Evolutionary conservation across 805 yeast genomes (phyloP), one percentile per base, ranked within the genome.

Genomic region (Saccharomycopsis fermentans): DNA sequence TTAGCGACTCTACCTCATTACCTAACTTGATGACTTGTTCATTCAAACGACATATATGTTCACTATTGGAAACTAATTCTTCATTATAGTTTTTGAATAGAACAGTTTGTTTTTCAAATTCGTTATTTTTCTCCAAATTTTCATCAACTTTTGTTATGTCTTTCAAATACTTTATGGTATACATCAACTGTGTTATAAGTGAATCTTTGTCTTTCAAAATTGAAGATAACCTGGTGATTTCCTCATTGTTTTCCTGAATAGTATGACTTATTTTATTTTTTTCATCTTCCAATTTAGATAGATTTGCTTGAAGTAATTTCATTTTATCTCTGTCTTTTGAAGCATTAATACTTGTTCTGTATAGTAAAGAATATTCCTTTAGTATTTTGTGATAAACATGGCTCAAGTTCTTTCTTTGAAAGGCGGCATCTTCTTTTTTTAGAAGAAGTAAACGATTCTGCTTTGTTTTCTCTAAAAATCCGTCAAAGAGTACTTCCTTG

Each of bases 221-320:
- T 14, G n/a, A 11, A 47, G 43, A 40, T 16, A 40, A 26, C 14
- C 53, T 52, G 12, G 6, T 39, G 19, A 29, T 55, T 14, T n/a
- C 21, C 35, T 27, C 24, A 9, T 1, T 36, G 12, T 48, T 40
- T n/a, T 43, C 54, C 5, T 34, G 54, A 21, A 60, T 35, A 11
- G 14, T 27, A 21, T 27, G 27, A n/a, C 35, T 40, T n/a, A 32
- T n/a, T 50, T 27, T 29, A 11, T 24, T 32, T 9, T 40, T 21
- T 14, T 39, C 37, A 16, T 17, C 35, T 27, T 56, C 40, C 34
- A 59, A 40, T 5, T 37, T 17, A 64, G 68, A 19, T 61, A 34
- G 43, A 59, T 67, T 59, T 58, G 39, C 55, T 56, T 54, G 62
- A 47, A 63, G 54, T 2, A 27, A 32, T 26, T 51, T 55, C 17